These are phyloP conservation scores for Verbena officinalis DNA, from an alignment of 257 asterid genomes.

Conservation along the genomic window DNA sequence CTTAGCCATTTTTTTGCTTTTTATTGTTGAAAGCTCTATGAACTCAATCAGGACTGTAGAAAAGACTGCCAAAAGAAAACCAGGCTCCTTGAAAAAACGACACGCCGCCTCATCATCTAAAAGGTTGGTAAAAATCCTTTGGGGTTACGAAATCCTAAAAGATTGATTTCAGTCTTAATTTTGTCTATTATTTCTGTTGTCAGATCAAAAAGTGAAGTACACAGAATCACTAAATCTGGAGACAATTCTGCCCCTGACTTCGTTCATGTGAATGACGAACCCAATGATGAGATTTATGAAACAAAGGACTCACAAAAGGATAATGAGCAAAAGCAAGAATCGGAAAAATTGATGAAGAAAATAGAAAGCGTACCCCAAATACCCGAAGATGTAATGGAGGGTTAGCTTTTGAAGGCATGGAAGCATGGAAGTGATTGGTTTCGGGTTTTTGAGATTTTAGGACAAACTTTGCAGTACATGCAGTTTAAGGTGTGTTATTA, in stretches of 20 bases:
- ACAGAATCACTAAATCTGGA: slow-evolving; percentile 17
- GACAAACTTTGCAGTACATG: neutral
- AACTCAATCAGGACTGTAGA: slow-evolving; percentile 41
- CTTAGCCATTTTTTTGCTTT: too few species aligned
- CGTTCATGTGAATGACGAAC: slow-evolving; percentile 4
- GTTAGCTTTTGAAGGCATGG: slow-evolving; percentile 15
- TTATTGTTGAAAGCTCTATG: slow-evolving; percentile 5
- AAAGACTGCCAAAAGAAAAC: slow-evolving; percentile 36
- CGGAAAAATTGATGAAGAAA: slow-evolving; percentile 21
- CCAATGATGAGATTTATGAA: slow-evolving; percentile 13
- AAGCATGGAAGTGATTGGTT: neutral
- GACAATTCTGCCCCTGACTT: slow-evolving; percentile 27
- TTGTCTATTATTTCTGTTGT: slow-evolving; percentile 10
- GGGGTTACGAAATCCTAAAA: neutral
- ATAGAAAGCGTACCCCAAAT: slow-evolving; percentile 16
- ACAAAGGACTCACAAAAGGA: slow-evolving; percentile 18
- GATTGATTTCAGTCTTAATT: neutral
- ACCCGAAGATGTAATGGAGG: slow-evolving; percentile 15
- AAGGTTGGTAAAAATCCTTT: slow-evolving; percentile 30
- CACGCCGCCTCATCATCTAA: slow-evolving; percentile 35
- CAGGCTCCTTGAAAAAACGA: slow-evolving; percentile 20
- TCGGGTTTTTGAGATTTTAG: neutral
- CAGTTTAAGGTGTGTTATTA: neutral
- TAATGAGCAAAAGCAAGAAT: slow-evolving; percentile 21
- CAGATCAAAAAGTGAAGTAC: slow-evolving; percentile 35